phyloP scores from a whole-genome alignment of 495 filamentous ascomycete species.

The Glutinoglossum americanum region DNA sequence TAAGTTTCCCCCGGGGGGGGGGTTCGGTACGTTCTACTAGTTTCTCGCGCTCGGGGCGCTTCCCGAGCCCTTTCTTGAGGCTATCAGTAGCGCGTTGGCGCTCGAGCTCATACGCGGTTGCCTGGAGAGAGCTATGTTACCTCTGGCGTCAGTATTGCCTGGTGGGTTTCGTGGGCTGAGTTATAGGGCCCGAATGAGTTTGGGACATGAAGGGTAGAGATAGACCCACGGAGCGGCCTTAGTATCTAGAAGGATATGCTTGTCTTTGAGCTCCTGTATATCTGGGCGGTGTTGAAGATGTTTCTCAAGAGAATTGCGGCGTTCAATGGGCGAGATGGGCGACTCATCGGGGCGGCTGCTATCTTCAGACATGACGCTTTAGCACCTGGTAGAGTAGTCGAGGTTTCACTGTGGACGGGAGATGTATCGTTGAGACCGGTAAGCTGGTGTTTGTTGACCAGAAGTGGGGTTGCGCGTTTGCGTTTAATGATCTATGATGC shows the following conservation, averaged over 20 bases:
- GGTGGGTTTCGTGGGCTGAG: background rate
- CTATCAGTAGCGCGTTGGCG: slow-evolving; percentile 39
- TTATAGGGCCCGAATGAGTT: background rate
- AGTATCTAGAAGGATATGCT: slow-evolving; percentile 52
- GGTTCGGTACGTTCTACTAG: slow-evolving; percentile 45
- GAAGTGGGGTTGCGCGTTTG: too few species aligned
- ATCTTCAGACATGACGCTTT: slow-evolving; percentile 1
- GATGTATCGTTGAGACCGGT: background rate
- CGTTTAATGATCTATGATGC: too few species aligned
- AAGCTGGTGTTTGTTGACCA: too few species aligned
- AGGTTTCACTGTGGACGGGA: background rate
- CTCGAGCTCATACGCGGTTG: slow-evolving; percentile 37
- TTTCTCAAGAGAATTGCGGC: slow-evolving; percentile 77
- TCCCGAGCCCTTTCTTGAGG: slow-evolving; percentile 43
- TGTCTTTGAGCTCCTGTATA: slow-evolving; percentile 53
- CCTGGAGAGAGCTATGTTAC: slow-evolving; percentile 33
- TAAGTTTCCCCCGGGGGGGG: background rate
- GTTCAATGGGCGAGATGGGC: slow-evolving; percentile 48
- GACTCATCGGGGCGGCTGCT: slow-evolving; percentile 25
- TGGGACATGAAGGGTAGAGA: background rate
- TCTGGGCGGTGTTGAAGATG: slow-evolving; percentile 64
- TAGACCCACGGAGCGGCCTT: slow-evolving; percentile 41
- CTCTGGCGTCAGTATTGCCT: background rate
- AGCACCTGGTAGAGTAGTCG: too few species aligned
- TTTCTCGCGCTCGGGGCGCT: slow-evolving; percentile 39